phyloP scores from a whole-genome alignment of 2,329 filamentous ascomycete genomes.

The Aspergillus sp. region DNA sequence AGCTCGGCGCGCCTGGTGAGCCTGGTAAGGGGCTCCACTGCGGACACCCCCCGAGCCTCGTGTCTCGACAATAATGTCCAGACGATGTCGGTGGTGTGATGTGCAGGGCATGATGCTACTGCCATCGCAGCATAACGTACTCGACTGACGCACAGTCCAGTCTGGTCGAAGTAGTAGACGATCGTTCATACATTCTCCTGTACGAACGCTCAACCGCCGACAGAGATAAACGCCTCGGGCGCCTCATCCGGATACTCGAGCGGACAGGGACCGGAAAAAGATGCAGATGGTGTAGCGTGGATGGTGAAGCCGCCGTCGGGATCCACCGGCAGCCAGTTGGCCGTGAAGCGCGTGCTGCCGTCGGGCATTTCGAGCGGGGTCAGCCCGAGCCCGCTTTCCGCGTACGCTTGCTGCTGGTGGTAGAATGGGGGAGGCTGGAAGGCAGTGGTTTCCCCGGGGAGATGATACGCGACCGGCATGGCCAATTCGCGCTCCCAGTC shows the following conservation, averaged over 20 bases:
- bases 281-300: background rate
- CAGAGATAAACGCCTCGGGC: slow-evolving; percentile 15
- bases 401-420: background rate
- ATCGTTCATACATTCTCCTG: too few species aligned
- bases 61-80: too few species aligned
- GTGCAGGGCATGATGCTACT: too few species aligned
- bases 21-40: too few species aligned
- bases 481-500: slow-evolving; percentile 20
- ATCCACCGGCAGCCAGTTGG: slow-evolving; percentile 34
- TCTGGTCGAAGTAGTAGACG: too few species aligned
- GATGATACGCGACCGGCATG: slow-evolving; percentile 1
- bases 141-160: too few species aligned
- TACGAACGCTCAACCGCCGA: background rate
- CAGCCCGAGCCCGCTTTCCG: slow-evolving; percentile 14
- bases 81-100: too few species aligned
- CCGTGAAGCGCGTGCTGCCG: slow-evolving; percentile 28
- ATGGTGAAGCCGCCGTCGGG: slow-evolving; percentile 30
- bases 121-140: too few species aligned
- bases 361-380: slow-evolving; percentile 34
- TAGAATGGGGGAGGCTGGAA: background rate
- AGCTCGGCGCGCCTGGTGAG: too few species aligned
- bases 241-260: background rate
- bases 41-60: too few species aligned
- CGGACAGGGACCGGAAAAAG: background rate
- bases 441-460: background rate